Base-by-base conservation (phyloP, 108 stramenopile species). In the Cyclotella atomus region DNA sequence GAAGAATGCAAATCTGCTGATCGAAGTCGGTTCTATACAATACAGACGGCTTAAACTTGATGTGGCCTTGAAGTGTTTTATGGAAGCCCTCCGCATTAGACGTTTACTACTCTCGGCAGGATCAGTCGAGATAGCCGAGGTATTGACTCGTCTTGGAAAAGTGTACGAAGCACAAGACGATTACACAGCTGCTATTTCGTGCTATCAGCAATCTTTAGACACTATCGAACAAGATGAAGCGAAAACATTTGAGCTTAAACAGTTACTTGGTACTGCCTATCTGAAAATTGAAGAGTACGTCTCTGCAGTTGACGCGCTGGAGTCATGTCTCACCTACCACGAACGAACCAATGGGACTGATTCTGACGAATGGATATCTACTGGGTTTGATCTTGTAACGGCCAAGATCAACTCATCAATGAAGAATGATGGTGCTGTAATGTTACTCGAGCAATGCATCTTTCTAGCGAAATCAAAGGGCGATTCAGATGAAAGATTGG, bases 1-100 rank as follows among this genome's bases (percentile, higher is more conserved):
- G 50, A 76, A 67, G 36, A 79, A 83, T 65, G 83, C 85, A 36
- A 76, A 77, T 20, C 63, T 86, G 49, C 50, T 86, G 68, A 73
- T 70, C 29, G 65, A 83, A 54, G 85, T 83, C 44, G 85, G 83
- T 14, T 45, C 49, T 3, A 43, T 86, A 32, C 85, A 86, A 46
- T 28, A 73, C 19, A 57, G 60, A 16, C 65, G 76, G 14, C 30
- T 50, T 8, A 78, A 86, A 21, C 19, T 41, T 55, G 79, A 77
- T 3, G 34, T 86, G 59, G 79, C 85, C 0, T 35, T 71, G 28
- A 69, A 70, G 7, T 86, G 85, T 54, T 84, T 81, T 41, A 57
- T 44, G 12, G 85, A 86, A 70, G 71, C 83, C 12, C 45, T 84
- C 34, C 43, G 74, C 25, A 68, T 86, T 4, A 59, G 85, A 20